Evolutionary conservation across 2,329 filamentous ascomycete genomes (phyloP), one percentile per base, ranked within the genome.

Genomic region (Periglandula ipomoeae): DNA sequence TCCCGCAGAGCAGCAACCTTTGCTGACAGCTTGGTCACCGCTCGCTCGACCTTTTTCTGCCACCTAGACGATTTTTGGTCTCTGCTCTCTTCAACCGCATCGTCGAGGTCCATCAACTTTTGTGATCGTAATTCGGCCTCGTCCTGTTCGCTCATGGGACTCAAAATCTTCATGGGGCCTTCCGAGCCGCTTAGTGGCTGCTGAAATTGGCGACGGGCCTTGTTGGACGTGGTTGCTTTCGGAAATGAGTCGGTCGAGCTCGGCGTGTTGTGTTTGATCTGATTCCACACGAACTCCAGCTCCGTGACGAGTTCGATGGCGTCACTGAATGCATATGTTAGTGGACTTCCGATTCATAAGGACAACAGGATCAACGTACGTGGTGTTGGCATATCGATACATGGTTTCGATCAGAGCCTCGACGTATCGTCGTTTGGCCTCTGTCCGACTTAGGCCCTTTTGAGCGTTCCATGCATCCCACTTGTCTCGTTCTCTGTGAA

Each of bases 281-380:
- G 93, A 58, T 96, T 89, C 93, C 93, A 98, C 35, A 98, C 91
- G 60, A 97, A 98, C 68, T 98, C 93, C n/a, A 98, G 79, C 66
- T 98, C 93, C 9, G 83, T 77, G 34, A 97, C 90, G 35, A 98
- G 76, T 67, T 95, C 90, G 51, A 84, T 79, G 7, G 89, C 89
- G 63, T 95, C 89, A 44, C 79, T 83, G 35, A 19, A 15, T 23
- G 34, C 26, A 5, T 13, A 11, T 37, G 22, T 45, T 26, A 52
- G 47, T 35, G 27, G 4, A 30, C 17, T 37, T 15, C 10, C 11
- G 5, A 27, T 13, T 15, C 9, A n/a, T 38, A 20, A 20, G 13
- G 22, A 15, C n/a, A n/a, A n/a, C 30, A 1, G 13, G 15, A 19
- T 9, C 34, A 39, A 70, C 79, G 71, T 66, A 83, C 79, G 84